phyloP scores from a whole-genome alignment of 2,329 filamentous ascomycete species.

The Diaporthe citrichinensis region DNA sequence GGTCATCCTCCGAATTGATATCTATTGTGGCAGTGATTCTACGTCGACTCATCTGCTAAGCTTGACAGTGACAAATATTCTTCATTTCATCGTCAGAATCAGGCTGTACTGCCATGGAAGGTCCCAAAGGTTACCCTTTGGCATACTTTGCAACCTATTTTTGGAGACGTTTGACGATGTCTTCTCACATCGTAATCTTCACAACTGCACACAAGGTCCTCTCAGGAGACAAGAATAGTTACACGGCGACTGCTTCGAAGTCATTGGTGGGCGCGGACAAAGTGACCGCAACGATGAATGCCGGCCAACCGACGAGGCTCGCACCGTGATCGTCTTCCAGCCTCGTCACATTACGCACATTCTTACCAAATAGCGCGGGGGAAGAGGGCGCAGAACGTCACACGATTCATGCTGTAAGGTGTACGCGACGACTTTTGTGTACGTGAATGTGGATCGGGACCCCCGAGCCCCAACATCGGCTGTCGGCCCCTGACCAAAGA shows the following conservation, averaged over 20 bases:
- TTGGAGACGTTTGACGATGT: background rate
- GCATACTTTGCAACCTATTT: background rate
- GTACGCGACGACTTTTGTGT: slow-evolving; percentile 16
- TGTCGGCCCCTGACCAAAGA: background rate
- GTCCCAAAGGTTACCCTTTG: background rate
- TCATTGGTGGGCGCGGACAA: background rate
- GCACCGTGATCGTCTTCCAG: background rate
- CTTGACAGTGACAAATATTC: too few relatives aligned
- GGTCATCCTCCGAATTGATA: too few relatives aligned
- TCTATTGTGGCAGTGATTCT: background rate
- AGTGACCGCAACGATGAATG: background rate
- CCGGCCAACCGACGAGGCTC: background rate
- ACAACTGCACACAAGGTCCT: too few relatives aligned
- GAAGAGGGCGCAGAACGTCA: background rate
- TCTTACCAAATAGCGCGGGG: background rate
- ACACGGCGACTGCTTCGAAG: background rate
- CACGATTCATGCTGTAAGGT: background rate
- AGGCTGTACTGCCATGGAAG: background rate
- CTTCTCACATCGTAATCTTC: background rate
- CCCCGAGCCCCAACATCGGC: background rate
- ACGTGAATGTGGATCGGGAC: background rate
- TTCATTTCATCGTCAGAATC: background rate
- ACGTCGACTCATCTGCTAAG: background rate
- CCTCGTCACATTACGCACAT: background rate
- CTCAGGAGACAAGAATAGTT: background rate